Base-by-base conservation (phyloP, 2,329 filamentous ascomycete genomes). In the Aspergillus viridinutans region DNA sequence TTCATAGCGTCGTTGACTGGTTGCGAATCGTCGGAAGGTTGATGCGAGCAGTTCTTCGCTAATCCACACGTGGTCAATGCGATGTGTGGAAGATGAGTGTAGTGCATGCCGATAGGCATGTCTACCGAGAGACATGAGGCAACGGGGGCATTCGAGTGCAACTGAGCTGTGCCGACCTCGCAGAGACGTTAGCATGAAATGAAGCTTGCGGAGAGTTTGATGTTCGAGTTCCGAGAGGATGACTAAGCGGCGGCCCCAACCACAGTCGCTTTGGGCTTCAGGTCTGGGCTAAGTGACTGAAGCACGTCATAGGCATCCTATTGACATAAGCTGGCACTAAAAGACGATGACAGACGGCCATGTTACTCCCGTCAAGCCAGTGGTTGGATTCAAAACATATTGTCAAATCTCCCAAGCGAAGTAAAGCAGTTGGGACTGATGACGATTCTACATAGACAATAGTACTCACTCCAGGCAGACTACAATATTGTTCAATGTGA, bases 1-100 rank as follows among this genome's bases (percentile, higher is more conserved):
- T 62, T 82, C 83, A 79, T 84, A 76, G 60, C 84, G 80, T 66
- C 78, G 76, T 58, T 79, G 76, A 43, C 72, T 67, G 60, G 73
- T 75, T 57, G 72, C 72, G 58, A 76, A 78, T 48, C 76, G 79
- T 53, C 76, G 73, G 70, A 84, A 85, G 25, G 78, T 77, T 14
- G 72, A 68, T 4, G 74, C 64, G 17, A 80, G 70, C 23, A 78
- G 61, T 50, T 77, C 76, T 53, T 80, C 77, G 59, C 76, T 75
- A 54, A 80, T 74, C 77, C 78, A 80, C 21, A 78, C 64, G 59
- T 76, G 66, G 45, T 77, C 73, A 35, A 65, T 57, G 20, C 64
- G 58, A 14, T 63, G 53, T 29, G 63, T 51, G n/a, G 66, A 61
- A 26, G 68, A 60, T 14, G 68, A 63, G 52, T 69, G 69, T 28